phyloP scores from a whole-genome alignment of 2,329 filamentous ascomycete genomes.

The Nemania diffusa region DNA sequence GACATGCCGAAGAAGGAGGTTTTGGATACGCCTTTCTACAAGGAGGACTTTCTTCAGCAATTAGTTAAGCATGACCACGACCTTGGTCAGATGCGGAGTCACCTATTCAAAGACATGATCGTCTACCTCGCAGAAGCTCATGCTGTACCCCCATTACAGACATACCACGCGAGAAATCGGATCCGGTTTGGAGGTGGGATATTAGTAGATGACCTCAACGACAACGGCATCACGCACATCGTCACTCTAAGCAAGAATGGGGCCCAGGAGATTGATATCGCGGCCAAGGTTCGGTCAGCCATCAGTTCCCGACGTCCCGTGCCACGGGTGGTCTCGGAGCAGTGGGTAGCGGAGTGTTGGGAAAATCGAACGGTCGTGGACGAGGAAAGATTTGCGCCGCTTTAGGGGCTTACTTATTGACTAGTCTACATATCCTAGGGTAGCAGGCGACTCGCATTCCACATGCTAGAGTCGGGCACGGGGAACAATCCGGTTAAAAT shows the following conservation, averaged over 20 bases:
- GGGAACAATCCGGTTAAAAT: background rate
- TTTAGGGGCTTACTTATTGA: slow-evolving; percentile 23
- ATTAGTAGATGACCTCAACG: slow-evolving; percentile 61
- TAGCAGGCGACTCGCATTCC: background rate
- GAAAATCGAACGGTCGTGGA: slow-evolving; percentile 79
- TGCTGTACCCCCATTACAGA: slow-evolving; percentile 47
- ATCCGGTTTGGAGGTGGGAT: slow-evolving; percentile 76
- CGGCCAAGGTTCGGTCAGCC: slow-evolving; percentile 57
- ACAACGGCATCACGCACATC: slow-evolving; percentile 75
- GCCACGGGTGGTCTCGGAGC: slow-evolving; percentile 74
- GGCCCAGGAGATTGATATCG: slow-evolving; percentile 52
- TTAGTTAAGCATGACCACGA: slow-evolving; percentile 67
- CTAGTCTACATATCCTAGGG: background rate
- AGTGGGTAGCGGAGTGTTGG: slow-evolving; percentile 87
- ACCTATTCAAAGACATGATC: slow-evolving; percentile 62
- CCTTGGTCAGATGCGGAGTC: slow-evolving; percentile 60
- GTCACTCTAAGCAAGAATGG: slow-evolving; percentile 63
- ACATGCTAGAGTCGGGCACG: background rate
- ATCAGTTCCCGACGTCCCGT: slow-evolving; percentile 61
- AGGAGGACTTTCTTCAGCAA: slow-evolving; percentile 60
- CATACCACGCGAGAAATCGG: slow-evolving; percentile 63
- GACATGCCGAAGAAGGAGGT: slow-evolving; percentile 63
- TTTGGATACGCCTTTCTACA: slow-evolving; percentile 54
- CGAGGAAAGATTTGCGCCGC: slow-evolving; percentile 70
- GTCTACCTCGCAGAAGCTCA: slow-evolving; percentile 54